Conservation (phyloP, 83 land plant species). For the Picea mariana region DNA sequence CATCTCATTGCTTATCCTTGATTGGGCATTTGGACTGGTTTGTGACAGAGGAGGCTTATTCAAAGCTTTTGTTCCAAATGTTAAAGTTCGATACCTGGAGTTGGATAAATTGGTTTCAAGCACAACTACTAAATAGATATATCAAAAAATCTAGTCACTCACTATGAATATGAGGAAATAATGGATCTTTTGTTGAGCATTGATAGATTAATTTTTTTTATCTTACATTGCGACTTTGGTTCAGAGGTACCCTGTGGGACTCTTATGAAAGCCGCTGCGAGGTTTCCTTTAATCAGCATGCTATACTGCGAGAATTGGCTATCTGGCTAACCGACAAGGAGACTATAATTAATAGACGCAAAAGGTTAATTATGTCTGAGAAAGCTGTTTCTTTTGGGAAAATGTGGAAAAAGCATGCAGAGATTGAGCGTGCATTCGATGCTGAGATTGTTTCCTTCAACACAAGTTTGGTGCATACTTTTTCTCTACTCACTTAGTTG, state of each 20-base stretch:
- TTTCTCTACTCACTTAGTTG: constrained; percentile 51
- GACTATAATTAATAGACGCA: background rate
- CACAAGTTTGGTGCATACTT: background rate
- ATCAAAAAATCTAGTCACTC: background rate
- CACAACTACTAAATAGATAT: background rate
- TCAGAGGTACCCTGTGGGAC: constrained; percentile 23
- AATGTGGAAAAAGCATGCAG: constrained; percentile 42
- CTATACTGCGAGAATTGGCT: constrained; percentile 42
- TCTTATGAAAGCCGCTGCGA: constrained; percentile 39
- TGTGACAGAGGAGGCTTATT: too few relatives aligned
- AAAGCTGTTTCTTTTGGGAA: constrained; percentile 31
- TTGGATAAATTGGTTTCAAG: background rate
- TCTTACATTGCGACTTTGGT: background rate
- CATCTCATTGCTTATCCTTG: too few relatives aligned
- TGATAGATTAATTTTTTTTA: background rate
- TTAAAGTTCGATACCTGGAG: too few relatives aligned
- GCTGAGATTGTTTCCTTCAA: constrained; percentile 21
- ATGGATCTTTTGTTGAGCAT: background rate
- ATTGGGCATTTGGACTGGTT: too few relatives aligned
- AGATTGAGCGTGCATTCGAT: constrained; percentile 35
- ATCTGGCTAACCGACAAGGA: constrained; percentile 3
- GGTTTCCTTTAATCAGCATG: constrained; percentile 51
- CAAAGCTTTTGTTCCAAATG: too few relatives aligned
- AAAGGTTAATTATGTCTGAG: background rate
- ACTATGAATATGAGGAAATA: background rate